These are phyloP conservation scores for Hyaloperonospora arabidopsidis DNA, from an alignment of 352 stramenopile genomes.

Conservation along the genomic window DNA sequence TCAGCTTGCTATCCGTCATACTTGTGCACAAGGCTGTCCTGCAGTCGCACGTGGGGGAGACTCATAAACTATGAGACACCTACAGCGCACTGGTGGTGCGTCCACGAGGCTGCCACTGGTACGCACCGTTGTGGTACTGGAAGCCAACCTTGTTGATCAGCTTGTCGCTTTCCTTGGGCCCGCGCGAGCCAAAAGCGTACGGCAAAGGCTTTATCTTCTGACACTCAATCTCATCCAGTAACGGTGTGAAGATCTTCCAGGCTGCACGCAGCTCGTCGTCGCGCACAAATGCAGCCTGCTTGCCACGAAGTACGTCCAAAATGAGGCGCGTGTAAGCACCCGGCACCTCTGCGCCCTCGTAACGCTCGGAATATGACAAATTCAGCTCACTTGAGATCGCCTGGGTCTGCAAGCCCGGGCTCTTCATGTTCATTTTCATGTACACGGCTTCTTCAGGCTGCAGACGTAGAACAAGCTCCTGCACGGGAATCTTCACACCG, in stretches of 20 bases:
- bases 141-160: constrained; percentile 57
- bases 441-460: constrained; percentile 96
- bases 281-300: constrained; percentile 94
- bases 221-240: constrained; percentile 94
- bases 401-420: constrained; percentile 81
- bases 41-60: no score
- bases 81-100: constrained; percentile 46
- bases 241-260: constrained; percentile 98
- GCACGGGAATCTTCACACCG: constrained; percentile 78
- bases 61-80: constrained; percentile 1
- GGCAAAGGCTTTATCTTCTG: constrained; percentile 86
- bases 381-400: constrained; percentile 95
- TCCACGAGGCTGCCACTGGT: constrained; percentile 56
- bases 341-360: constrained; percentile 82
- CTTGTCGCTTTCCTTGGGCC: constrained; percentile 88
- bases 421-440: constrained; percentile 96
- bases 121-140: constrained; percentile 69
- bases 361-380: constrained; percentile 91
- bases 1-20: no score
- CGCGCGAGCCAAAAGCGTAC: constrained; percentile 91
- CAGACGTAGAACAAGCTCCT: constrained; percentile 96
- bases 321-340: constrained; percentile 97
- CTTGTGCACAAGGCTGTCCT: no score
- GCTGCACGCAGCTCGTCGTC: constrained; percentile 93
- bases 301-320: constrained; percentile 94